Percentiles rank a stretch among this genome's conserved stretches.
phyloP scores from a whole-genome alignment of 306 rosid species.

The Prunus mongolica region DNA sequence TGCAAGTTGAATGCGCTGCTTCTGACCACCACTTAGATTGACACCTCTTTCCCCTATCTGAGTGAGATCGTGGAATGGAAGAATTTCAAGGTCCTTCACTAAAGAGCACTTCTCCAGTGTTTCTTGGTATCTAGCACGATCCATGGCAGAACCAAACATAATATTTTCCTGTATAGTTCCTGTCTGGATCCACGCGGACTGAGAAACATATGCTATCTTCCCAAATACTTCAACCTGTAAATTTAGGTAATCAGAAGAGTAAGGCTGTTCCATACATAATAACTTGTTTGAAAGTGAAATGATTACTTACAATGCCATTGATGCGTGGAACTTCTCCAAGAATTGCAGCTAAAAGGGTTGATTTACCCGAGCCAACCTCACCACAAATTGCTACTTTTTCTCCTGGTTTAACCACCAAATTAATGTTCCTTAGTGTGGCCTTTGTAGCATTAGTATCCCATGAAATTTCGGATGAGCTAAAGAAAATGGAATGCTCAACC shows the following conservation, averaged over 20 bases:
- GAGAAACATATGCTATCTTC: constrained; percentile 58
- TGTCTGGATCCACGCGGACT: constrained; percentile 58
- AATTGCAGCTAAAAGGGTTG: constrained; percentile 33
- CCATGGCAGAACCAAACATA: constrained; percentile 43
- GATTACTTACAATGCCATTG: constrained; percentile 26
- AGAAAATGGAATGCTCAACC: constrained; percentile 10
- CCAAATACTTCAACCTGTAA: constrained; percentile 8
- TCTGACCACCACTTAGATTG: constrained; percentile 52
- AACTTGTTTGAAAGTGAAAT: background rate
- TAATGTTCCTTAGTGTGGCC: constrained; percentile 17
- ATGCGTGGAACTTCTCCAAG: constrained; percentile 28
- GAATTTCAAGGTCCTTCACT: constrained; percentile 44
- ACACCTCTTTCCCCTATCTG: constrained; percentile 58
- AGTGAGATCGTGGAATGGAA: constrained; percentile 50
- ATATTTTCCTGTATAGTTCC: constrained; percentile 50
- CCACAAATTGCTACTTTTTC: constrained; percentile 36
- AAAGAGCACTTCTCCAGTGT: constrained; percentile 42
- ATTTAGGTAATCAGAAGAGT: background rate
- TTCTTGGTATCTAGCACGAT: constrained; percentile 39
- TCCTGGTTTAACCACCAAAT: constrained; percentile 19
- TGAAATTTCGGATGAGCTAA: constrained; percentile 18
- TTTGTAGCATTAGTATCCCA: constrained; percentile 22
- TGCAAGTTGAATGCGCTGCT: constrained; percentile 47
- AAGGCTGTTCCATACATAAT: background rate
- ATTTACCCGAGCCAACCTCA: constrained; percentile 35